Base-by-base conservation (phyloP, 176 grass and related monocot species). In the Guadua angustifolia region DNA sequence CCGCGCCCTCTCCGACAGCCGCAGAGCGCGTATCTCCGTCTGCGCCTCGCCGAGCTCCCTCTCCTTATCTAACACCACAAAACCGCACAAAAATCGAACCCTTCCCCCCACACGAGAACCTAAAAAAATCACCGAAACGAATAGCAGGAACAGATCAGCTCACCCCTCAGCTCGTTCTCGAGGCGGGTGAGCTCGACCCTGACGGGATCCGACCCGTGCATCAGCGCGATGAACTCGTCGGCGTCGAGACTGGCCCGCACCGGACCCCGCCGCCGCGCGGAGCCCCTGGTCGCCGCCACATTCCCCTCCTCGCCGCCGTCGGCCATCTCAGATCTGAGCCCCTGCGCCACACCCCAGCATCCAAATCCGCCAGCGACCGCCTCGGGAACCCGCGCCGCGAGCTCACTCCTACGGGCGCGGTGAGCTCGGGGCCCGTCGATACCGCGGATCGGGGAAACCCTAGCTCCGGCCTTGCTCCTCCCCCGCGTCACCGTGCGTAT, bases 181-280 rank as follows among this genome's bases (percentile, higher is more conserved):
- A 99, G 91, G 66, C 96, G 91, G 71, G 92, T 99, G 56, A 99
- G 96, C 83, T 99, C 96, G 46, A 99, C 89, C 88, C 85, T 89
- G 83, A 99, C 93, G 78, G 96, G 96, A 99, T 99, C 96, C 79
- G 96, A 99, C 21, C 96, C 96, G 85, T 99, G 96, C 78, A 99
- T 90, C 75, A 99, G 79, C 64, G 94, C 91, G 83, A 99, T 90
- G 84, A 99, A 95, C 89, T 99, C 97, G 79, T 99, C 97, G 43
- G 91, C 87, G 73, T 99, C 97, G 69, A 99, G 82, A 84, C 90
- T 99, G 39, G 91, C 88, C 88, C 94, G 88, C 67, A 94, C 82
- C 26, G 93, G 58, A 0, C 85, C 85, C 45, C 93, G 52, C 69
- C 93, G 89, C 70, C 93, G 76, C 50, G 81, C 62, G 29, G 86